Percentiles rank a stretch among this genome's conserved stretches.
These are phyloP conservation scores for Ramaria sp. DNA, from an alignment of 768 basidiomycete genomes.

Conservation along the genomic window DNA sequence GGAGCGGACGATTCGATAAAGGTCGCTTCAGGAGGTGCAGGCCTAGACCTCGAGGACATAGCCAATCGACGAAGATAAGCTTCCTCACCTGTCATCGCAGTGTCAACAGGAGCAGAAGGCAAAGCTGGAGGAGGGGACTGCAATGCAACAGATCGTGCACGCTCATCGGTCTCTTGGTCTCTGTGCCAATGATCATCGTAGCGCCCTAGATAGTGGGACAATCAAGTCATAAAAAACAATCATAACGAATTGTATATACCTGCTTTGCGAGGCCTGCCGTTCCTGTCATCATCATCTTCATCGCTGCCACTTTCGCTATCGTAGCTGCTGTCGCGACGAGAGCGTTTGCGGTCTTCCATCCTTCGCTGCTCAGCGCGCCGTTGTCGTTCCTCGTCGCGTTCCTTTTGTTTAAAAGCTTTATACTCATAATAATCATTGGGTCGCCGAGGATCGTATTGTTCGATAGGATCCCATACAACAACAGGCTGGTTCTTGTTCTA, in stretches of 20 bases:
- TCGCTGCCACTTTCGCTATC: conserved; percentile 44
- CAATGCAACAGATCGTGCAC: conserved; percentile 13
- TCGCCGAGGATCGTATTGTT: conserved; percentile 69
- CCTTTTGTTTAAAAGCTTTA: conserved; percentile 69
- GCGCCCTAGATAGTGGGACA: conserved; percentile 22
- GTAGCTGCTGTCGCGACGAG: conserved; percentile 42
- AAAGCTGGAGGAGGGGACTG: conserved; percentile 21
- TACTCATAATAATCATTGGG: conserved; percentile 88
- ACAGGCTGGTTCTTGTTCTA: conserved; percentile 54
- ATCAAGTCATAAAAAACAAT: conserved; percentile 6
- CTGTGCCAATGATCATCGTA: conserved; percentile 42
- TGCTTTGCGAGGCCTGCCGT: conserved; percentile 54
- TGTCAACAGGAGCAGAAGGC: conserved; percentile 25
- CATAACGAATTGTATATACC: conserved; percentile 30
- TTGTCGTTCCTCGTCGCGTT: conserved; percentile 64
- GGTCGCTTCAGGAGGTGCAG: conserved; percentile 3
- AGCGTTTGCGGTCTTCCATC: conserved; percentile 50
- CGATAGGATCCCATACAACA: conserved; percentile 65
- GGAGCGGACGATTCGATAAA: background rate
- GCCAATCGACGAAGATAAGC: conserved; percentile 67
- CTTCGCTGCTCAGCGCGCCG: conserved; percentile 31
- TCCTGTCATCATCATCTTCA: conserved; percentile 39
- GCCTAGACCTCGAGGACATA: conserved; percentile 31
- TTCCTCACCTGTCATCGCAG: conserved; percentile 61
- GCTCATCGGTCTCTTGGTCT: conserved; percentile 33